Conservation (phyloP, 116 monocot species). For the Iris pallida region DNA sequence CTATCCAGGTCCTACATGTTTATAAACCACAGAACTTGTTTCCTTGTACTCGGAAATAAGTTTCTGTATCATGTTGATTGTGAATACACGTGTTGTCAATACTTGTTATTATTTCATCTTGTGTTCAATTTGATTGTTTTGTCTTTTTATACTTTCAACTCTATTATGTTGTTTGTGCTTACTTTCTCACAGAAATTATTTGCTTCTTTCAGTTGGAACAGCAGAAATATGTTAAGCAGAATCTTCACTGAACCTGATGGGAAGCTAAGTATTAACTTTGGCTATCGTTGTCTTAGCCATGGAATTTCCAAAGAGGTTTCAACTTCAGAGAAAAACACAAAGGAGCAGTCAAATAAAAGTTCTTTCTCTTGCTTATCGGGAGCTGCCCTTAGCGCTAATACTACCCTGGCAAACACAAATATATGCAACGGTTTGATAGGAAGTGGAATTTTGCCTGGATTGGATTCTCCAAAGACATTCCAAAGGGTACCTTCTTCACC, state of each 20-base stretch:
- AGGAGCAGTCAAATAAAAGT: conserved; percentile 3
- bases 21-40: too few species aligned
- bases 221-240: conserved; percentile 15
- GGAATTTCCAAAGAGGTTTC: neutral
- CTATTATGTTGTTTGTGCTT: neutral
- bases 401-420: conserved; percentile 33
- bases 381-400: conserved; percentile 35
- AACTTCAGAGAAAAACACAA: neutral
- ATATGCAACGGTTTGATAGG: conserved; percentile 32
- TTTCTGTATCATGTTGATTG: too few species aligned
- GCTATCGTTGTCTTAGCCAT: conserved; percentile 4
- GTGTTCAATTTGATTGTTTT: too few species aligned
- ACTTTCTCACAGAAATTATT: conserved; percentile 1
- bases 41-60: too few species aligned
- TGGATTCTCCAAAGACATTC: conserved; percentile 33
- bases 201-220: neutral
- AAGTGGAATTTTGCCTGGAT: conserved; percentile 17
- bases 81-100: too few species aligned
- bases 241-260: conserved; percentile 13
- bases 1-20: too few species aligned
- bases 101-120: too few species aligned
- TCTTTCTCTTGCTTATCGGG: conserved; percentile 32
- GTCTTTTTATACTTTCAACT: neutral
- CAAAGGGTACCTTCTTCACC: conserved; percentile 25
- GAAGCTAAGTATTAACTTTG: conserved; percentile 22